Evolutionary conservation across 2,329 filamentous ascomycete species (phyloP), one percentile per base, ranked within the genome.

Genomic region (Chaetomiaceae sp.): DNA sequence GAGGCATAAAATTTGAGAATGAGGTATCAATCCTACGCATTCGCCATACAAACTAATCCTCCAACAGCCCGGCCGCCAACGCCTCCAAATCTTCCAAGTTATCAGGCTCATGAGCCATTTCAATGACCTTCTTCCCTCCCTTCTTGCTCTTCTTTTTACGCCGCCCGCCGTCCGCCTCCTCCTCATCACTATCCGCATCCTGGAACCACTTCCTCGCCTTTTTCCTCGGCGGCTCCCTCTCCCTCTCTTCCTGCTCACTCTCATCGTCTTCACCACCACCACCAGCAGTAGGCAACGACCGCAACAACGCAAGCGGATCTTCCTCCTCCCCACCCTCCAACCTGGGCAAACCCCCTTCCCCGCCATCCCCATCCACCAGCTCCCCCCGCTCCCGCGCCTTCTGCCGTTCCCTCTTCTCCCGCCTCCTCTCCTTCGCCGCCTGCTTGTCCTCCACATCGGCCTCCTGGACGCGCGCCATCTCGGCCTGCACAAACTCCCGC

Each of bases 391-490:
- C 82, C 57, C 82, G 70, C 35, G 78, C 79, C 70, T 86, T 91
- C 53, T 78, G 72, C 70, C 84, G 88, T 58, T 84, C 79, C 50
- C 76, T 74, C 75, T 88, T 93, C 66, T 86, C 85, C 58, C 78
- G 75, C 63, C 76, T 81, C 76, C 88, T 90, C 64, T 86, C 78
- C 70, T 84, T 88, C 29, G 81, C 88, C 12, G 85, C 65, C 55
- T 79, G 77, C 71, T 95, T 96, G 68, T 98, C 93, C 51, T 81
- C 79, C 29, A 86, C 66, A 70, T 98, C 93, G 17, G 84, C 87
- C 58, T 79, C 73, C 55, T 75, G 74, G 24, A 94, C 87, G 53
- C 83, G 78, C 57, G 78, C 76, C 10, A 78, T 71, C 65, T 96
- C 91, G 50, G 75, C 75, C 38, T 86, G 82, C 63, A 97, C 71